Base-by-base conservation (phyloP, 179 eudicot genomes). In the Beta corolliflora region DNA sequence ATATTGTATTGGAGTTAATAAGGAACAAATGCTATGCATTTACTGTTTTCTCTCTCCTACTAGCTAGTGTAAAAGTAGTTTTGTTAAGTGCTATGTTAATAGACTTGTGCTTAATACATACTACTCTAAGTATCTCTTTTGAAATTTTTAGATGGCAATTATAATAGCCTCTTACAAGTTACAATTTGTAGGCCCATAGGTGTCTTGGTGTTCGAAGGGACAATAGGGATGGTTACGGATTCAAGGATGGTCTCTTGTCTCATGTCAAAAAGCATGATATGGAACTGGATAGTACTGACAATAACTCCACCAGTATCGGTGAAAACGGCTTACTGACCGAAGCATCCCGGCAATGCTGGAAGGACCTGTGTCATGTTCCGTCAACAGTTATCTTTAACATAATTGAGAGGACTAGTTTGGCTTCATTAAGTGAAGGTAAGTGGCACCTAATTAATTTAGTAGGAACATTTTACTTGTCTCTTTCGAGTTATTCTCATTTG, bases 401-500 rank as follows among this genome's bases (percentile, higher is more conserved):
- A 64, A 85, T 87, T 81, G 92, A 91, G 86, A 89, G 97, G 82
- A 94, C 93, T 74, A 89, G 80, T 81, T 84, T 94, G 86, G 86
- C 88, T 77, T 88, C 97, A 79, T 79, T 94, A 69, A 86, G 87
- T 87, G 98, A 94, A 89, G 97, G 98, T 94, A 90, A 64, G 65
- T 41, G 23, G 53, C 46, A 11, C 75, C 48, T 41, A 13, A 23
- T 65, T 55, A 19, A 60, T 31, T 45, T 36, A n/a, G 18, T 60
- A 23, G 18, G 52, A 65, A 79, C 73, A 23, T 48, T 29, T 44
- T 77, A 61, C 23, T 77, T 48, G 71, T 68, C 74, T 18, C 21
- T 67, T 6, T 9, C 50, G 48, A 45, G 11, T 54, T 46, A 44
- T 10, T 70, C 58, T 77, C 13, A 19, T 45, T 67, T 65, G 25